Evolutionary conservation across 129 eudicot genomes (phyloP), one percentile per base, ranked within the genome.

Genomic region (Sambucus nigra): DNA sequence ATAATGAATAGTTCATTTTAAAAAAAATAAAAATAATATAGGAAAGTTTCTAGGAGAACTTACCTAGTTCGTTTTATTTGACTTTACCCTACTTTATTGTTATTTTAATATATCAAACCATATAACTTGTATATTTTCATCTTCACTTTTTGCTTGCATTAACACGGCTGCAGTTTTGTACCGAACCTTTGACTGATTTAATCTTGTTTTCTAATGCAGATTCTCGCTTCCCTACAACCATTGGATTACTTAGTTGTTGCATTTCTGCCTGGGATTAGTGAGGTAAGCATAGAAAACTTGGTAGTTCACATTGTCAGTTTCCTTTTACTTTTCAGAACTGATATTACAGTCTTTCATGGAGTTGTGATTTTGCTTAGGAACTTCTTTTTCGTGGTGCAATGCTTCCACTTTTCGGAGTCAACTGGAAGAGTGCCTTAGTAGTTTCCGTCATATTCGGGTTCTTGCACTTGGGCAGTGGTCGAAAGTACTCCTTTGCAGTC

Each of bases 391-490:
- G 95, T 0, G 98, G 98, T 45, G 88, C 94, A 47, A 53, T 89
- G 69, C 61, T 89, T 70, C 98, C 98, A 12, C 70, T 89, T 35
- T 51, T 76, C 17, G 98, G 98, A 53, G 46, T 54, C 16, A 71
- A 85, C 67, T 69, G 73, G 75, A 69, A 28, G 45, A 73, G 94
- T 76, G 82, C 80, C 39, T 50, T 64, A 21, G 73, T 67, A 3
- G 95, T 85, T 42, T 93, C 81, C 48, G 82, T 87, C 16, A 61
- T 85, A 56, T 89, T 89, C 50, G 95, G 98, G 20, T 42, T 89
- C 46, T 67, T 89, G 66, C 98, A 89, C 83, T 65, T 89, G 76
- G 98, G 98, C 35, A 76, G 77, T 66, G 98, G 98, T 67, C 86
- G 95, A 41, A 89, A 79, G 29, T 76, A 73, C 50, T 76, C 95